Evolutionary conservation across 345 rosid species (phyloP).

Genomic region (Arabis hirsuta): DNA sequence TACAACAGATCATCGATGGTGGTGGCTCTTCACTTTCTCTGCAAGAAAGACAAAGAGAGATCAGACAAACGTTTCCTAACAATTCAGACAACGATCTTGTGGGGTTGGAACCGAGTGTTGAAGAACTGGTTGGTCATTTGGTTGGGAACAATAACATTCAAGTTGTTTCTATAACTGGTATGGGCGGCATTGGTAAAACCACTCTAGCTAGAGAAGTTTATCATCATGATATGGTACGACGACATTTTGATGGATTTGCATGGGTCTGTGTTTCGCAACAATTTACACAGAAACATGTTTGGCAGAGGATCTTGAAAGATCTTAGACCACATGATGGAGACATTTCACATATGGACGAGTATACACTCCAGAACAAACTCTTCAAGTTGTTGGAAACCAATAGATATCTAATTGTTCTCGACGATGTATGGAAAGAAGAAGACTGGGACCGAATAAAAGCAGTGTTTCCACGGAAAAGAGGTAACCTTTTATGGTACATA

Average conservation of each 20-base stretch:
- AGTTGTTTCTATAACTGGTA: slow-evolving; percentile 48
- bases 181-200: slow-evolving; percentile 61
- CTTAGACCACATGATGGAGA: slow-evolving; percentile 35
- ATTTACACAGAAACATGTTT: slow-evolving; percentile 34
- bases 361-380: slow-evolving; percentile 30
- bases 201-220: slow-evolving; percentile 46
- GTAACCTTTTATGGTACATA: not conserved
- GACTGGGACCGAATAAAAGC: slow-evolving; percentile 44
- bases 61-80: slow-evolving; percentile 36
- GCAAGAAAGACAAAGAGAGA: slow-evolving; percentile 28
- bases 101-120: slow-evolving; percentile 43
- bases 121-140: slow-evolving; percentile 33
- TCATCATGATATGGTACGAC: slow-evolving; percentile 28
- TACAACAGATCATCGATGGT: slow-evolving; percentile 8
- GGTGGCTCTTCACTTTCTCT: slow-evolving; percentile 6
- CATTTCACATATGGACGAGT: slow-evolving; percentile 32
- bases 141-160: not conserved
- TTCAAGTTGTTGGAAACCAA: slow-evolving; percentile 20
- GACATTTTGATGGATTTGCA: slow-evolving; percentile 41
- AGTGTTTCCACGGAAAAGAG: slow-evolving; percentile 37
- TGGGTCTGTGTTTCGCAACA: slow-evolving; percentile 50
- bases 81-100: slow-evolving; percentile 43
- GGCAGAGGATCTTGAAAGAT: slow-evolving; percentile 42
- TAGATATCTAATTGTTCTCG: slow-evolving; percentile 49
- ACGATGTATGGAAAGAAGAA: slow-evolving; percentile 46